Percentiles rank a stretch among this genome's conserved stretches.
These are phyloP conservation scores for Ceratobasidium sp. DNA, from an alignment of 1,284 basidiomycete genomes.

Conservation along the genomic window DNA sequence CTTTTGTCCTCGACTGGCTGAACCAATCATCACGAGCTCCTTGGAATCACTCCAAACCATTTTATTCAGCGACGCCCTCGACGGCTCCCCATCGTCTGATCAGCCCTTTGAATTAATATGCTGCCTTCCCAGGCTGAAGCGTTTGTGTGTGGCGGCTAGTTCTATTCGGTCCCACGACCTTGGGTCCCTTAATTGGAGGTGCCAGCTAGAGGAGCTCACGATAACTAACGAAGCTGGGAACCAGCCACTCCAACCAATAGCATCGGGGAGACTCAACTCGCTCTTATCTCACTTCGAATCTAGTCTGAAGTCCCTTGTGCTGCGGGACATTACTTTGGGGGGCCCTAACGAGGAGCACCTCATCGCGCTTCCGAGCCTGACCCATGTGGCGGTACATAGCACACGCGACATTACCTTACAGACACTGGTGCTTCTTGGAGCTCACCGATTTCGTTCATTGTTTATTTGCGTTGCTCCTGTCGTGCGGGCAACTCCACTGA, in stretches of 20 bases:
- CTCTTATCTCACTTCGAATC: neutral
- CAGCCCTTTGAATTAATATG: slow-evolving; percentile 6
- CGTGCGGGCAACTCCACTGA: neutral
- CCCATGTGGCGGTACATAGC: neutral
- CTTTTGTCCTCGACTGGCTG: slow-evolving; percentile 19
- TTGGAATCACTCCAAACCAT: neutral
- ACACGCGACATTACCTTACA: slow-evolving; percentile 1
- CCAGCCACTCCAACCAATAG: neutral
- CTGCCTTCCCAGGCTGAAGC: neutral
- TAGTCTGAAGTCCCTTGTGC: neutral
- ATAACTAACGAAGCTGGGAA: neutral
- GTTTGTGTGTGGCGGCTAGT: neutral
- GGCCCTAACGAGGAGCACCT: neutral
- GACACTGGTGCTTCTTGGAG: slow-evolving; percentile 3
- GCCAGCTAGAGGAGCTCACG: neutral
- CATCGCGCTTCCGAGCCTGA: neutral
- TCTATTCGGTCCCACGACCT: neutral
- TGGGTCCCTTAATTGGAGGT: slow-evolving; percentile 3
- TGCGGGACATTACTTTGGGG: neutral
- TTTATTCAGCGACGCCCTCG: neutral
- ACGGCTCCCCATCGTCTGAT: neutral
- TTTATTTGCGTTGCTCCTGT: neutral
- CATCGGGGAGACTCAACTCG: neutral
- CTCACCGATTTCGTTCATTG: neutral
- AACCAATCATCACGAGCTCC: neutral